phyloP scores from a whole-genome alignment of 306 rosid genomes.

The Malus fusca region DNA sequence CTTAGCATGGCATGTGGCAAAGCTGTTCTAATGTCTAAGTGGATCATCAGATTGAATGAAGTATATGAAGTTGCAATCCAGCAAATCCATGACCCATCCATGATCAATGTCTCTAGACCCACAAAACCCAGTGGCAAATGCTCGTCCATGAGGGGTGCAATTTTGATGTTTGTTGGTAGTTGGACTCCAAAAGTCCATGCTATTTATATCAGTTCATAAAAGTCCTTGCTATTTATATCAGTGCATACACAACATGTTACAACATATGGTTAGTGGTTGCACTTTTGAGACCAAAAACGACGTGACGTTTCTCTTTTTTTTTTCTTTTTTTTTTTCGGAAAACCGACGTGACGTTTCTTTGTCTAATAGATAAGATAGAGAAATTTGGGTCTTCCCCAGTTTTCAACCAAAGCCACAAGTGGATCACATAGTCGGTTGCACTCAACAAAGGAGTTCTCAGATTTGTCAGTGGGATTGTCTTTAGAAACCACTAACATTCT shows the following conservation, averaged over 20 bases:
- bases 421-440: slow-evolving; percentile 29
- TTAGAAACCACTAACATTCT: slow-evolving; percentile 11
- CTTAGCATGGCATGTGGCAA: neutral
- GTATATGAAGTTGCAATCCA: slow-evolving; percentile 12
- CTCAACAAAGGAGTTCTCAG: neutral
- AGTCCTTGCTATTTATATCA: slow-evolving; percentile 1
- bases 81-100: slow-evolving; percentile 5
- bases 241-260: neutral
- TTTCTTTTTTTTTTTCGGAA: no score
- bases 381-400: neutral
- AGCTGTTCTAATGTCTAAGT: neutral
- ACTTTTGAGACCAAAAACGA: neutral
- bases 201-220: slow-evolving; percentile 2
- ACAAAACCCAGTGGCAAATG: neutral
- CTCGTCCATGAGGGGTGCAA: slow-evolving; percentile 5
- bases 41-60: neutral
- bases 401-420: neutral
- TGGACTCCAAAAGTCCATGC: slow-evolving; percentile 5
- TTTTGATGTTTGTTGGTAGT: slow-evolving; percentile 7
- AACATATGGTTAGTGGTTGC: slow-evolving; percentile 10
- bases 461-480: slow-evolving; percentile 17
- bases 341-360: no score
- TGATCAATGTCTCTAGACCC: neutral
- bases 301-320: no score
- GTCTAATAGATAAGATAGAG: neutral